phyloP scores from a whole-genome alignment of 2,329 filamentous ascomycete genomes.

The Aspergillus sp. region DNA sequence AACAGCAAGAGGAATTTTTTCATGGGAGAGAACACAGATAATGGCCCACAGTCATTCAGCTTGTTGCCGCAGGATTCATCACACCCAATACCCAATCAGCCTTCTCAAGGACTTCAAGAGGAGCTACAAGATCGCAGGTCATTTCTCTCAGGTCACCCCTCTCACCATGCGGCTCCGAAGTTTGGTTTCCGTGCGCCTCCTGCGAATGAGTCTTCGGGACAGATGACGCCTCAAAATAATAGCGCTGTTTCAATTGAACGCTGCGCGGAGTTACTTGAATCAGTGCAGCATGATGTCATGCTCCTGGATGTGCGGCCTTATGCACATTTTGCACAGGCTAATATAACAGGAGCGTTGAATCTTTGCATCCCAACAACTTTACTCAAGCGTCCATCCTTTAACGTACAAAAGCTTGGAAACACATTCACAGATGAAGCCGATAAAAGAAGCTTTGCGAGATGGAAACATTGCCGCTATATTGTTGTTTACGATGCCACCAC shows the following conservation, averaged over 20 bases:
- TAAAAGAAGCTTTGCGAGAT: conserved; percentile 67
- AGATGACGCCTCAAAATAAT: too few relatives aligned
- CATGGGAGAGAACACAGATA: background rate
- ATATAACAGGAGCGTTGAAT: conserved; percentile 78
- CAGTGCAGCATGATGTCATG: conserved; percentile 53
- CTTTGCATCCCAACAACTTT: conserved; percentile 93
- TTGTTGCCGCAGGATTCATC: background rate
- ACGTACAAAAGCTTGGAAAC: conserved; percentile 78
- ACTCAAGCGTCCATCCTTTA: conserved; percentile 85
- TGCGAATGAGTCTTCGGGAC: too few relatives aligned
- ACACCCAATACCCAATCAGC: background rate
- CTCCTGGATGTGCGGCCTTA: conserved; percentile 82
- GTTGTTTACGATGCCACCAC: conserved; percentile 84
- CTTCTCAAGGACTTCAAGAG: background rate
- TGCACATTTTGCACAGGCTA: conserved; percentile 71
- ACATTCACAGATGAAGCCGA: conserved; percentile 74
- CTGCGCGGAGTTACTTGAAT: conserved; percentile 55
- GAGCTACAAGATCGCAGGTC: background rate
- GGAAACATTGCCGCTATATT: conserved; percentile 70
- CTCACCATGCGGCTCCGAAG: background rate
- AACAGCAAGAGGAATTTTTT: background rate
- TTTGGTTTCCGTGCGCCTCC: background rate
- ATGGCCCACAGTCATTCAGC: background rate
- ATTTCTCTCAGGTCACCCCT: background rate
- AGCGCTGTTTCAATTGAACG: conserved; percentile 46